phyloP scores from a whole-genome alignment of 352 stramenopile species.

The Plasmopara halstedii region DNA sequence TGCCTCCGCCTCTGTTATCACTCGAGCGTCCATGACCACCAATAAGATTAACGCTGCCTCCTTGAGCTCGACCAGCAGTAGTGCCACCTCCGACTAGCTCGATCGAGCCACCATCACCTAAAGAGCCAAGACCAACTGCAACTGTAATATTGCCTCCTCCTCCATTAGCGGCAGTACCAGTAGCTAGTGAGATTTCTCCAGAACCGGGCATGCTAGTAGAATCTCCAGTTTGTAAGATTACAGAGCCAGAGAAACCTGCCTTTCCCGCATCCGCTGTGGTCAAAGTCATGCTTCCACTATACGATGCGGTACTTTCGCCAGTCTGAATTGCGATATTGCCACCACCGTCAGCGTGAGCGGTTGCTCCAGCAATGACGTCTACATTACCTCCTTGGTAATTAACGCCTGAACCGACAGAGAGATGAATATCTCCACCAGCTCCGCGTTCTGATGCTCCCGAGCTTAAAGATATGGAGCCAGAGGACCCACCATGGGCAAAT shows the following conservation, averaged over 20 bases:
- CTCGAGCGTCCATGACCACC: constrained; percentile 36
- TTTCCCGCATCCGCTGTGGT: constrained; percentile 50
- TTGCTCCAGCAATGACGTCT: constrained; percentile 33
- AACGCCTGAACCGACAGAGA: constrained; percentile 43
- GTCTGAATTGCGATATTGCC: constrained; percentile 45
- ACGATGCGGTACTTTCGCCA: constrained; percentile 43
- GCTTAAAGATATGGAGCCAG: constrained; percentile 57
- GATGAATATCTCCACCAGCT: constrained; percentile 42
- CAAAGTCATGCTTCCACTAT: constrained; percentile 40
- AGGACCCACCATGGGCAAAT: constrained; percentile 33
- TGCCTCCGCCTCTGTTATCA: constrained; percentile 49
- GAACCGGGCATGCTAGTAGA: constrained; percentile 41
- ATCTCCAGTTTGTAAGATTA: constrained; percentile 59
- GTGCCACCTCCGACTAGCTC: constrained; percentile 36
- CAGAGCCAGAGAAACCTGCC: constrained; percentile 55
- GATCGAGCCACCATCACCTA: constrained; percentile 49
- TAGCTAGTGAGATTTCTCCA: constrained; percentile 60
- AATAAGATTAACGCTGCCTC: constrained; percentile 37
- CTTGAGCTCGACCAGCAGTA: constrained; percentile 26
- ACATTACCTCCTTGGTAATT: constrained; percentile 40
- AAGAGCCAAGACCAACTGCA: constrained; percentile 29
- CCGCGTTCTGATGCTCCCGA: constrained; percentile 51
- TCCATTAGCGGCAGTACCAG: constrained; percentile 39
- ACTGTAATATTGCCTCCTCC: constrained; percentile 58
- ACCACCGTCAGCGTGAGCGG: constrained; percentile 32